Evolutionary conservation across 1,284 basidiomycete species (phyloP).

Genomic region (Dichomitus squalens): DNA sequence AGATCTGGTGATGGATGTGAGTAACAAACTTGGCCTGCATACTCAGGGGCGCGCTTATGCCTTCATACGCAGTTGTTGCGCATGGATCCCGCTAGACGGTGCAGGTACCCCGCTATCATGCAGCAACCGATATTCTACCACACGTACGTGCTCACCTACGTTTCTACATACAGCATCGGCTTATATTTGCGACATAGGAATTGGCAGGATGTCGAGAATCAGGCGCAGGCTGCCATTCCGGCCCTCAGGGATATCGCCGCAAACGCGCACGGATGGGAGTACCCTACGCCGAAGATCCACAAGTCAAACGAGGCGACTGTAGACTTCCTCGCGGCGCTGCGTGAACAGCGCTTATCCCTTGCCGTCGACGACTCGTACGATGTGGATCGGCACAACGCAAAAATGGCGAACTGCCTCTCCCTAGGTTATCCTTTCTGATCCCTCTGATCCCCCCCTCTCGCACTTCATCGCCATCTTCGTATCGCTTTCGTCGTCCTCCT

Average conservation of each 20-base stretch:
- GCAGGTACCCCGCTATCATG: neutral
- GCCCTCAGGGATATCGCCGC: neutral
- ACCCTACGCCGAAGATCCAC: slow-evolving; percentile 3
- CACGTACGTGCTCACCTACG: neutral
- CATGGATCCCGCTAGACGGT: neutral
- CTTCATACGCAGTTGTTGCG: slow-evolving; percentile 3
- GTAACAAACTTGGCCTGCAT: neutral
- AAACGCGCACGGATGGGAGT: slow-evolving; percentile 8
- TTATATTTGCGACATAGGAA: neutral
- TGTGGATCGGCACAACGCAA: slow-evolving; percentile 5
- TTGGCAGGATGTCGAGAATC: slow-evolving; percentile 8
- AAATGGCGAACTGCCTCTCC: neutral
- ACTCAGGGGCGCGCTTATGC: neutral
- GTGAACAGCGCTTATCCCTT: slow-evolving; percentile 6
- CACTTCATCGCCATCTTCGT: too few relatives aligned
- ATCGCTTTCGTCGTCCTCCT: neutral
- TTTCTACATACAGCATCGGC: neutral
- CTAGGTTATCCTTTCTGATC: too few relatives aligned
- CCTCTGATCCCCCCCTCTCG: too few relatives aligned
- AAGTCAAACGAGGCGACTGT: neutral
- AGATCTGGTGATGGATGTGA: slow-evolving; percentile 11
- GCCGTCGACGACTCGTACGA: slow-evolving; percentile 15
- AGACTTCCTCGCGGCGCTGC: slow-evolving; percentile 8
- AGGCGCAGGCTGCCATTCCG: neutral
- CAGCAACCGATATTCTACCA: slow-evolving; percentile 1